Percentiles rank a stretch among this genome's conserved stretches.
These are phyloP conservation scores for Hydrangea macrophylla DNA, from an alignment of 148 eudicot genomes.

Conservation along the genomic window DNA sequence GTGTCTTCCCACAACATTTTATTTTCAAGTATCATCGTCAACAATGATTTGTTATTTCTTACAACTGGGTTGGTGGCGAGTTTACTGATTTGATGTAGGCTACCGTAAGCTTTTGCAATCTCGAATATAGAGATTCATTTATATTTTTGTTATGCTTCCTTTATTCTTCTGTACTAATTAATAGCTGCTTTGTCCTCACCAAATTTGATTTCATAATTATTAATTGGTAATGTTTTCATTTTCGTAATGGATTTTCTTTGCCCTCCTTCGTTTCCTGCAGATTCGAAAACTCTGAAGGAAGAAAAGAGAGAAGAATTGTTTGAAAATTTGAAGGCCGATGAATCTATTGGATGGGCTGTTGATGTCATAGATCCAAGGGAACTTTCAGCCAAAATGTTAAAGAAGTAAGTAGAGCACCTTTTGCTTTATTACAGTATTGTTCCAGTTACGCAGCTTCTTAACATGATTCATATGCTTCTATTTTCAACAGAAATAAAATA, in stretches of 20 bases:
- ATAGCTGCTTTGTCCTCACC: neutral
- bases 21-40: too few species aligned
- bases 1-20: too few species aligned
- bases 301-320: constrained; percentile 93
- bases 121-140: too few species aligned
- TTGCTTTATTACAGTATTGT: constrained; percentile 7
- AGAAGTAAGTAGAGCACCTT: constrained; percentile 49
- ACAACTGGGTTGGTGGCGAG: neutral
- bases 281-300: constrained; percentile 95
- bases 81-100: too few species aligned
- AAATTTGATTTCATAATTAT: neutral
- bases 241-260: neutral
- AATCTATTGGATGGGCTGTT: constrained; percentile 91
- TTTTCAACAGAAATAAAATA: constrained; percentile 66
- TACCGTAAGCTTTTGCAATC: too few species aligned
- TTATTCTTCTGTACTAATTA: neutral
- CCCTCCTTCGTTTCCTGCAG: constrained; percentile 32
- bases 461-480: constrained; percentile 3
- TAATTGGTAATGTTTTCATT: neutral
- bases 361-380: constrained; percentile 94
- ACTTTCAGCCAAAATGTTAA: constrained; percentile 93
- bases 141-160: neutral
- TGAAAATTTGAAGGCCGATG: constrained; percentile 77
- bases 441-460: neutral
- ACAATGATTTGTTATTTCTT: too few species aligned